Base-by-base conservation (phyloP, 2,329 filamentous ascomycete genomes). In the Fusarium humuli region DNA sequence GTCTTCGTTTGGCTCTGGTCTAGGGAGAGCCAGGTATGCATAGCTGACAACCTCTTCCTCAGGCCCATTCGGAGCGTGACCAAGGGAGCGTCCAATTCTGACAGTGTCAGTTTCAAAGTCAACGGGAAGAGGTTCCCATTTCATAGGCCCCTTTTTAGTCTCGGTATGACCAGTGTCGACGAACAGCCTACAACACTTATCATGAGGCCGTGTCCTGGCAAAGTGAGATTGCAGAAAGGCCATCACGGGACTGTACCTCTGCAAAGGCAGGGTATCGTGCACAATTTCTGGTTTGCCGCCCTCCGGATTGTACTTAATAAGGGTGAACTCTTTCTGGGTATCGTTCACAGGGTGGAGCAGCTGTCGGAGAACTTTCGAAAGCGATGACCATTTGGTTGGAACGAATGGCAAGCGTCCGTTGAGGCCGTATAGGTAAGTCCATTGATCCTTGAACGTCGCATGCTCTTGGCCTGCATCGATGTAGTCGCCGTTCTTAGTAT, bases 341-440 rank as follows among this genome's bases (percentile, higher is more conserved):
- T 23, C 2, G 6, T 46, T 8, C 12, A 16, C 42, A 29, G 11
- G 11, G n/a, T 30, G 71, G 5, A 79, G 65, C 7, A 79, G 57
- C 14, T 70, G 69, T 13, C 72, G 61, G 7, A 74, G 53, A 7
- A 77, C 77, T 2, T 12, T 23, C 4, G 69, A 37, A 32, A 72
- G 76, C 1, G 75, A 70, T 5, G 40, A 49, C 42, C 61, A 71
- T 25, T 77, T 63, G 23, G 46, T 29, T 6, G 72, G 67, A 16
- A 71, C 46, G 8, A 79, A 73, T 7, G 72, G 70, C 4, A 79
- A 57, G 6, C 54, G 57, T 12, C 78, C 89, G 4, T 78, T 73
- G 46, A 60, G 69, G 2, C 78, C 75, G 18, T 75, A 75, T 2
- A 80, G 25, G 34, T 67, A 59, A 10, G 66, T 18, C 68, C 67